Evolutionary conservation across 192 early-diverging fungal genomes (phyloP), one percentile per base, ranked within the genome.

Genomic region (Entrophospora sp.): DNA sequence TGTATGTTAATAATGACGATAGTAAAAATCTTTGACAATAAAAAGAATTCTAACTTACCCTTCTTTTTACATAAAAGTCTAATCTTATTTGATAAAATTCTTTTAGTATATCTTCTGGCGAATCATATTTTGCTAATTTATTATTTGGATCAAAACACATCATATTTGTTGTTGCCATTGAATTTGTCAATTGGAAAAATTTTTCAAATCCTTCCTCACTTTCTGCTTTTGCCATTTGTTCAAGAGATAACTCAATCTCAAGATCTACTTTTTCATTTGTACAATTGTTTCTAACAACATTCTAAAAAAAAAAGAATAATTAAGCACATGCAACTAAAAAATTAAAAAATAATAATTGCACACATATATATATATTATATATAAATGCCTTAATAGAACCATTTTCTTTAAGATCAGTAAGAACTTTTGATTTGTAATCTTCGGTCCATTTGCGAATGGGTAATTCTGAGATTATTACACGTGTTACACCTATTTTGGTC

Each of bases 111-210:
- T 90, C 85, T 61, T 90, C 84, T 3, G 91, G 78, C 0, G 72
- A 80, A 18, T 67, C 67, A 72, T 93, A 97, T 72, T 89, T 91
- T 58, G 83, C 80, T 55, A 99, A 83, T 7, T 90, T 85, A 20
- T 91, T 92, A 28, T 92, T 76, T 20, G 79, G 75, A 79, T 99
- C 92, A 71, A 96, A 96, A 73, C 92, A 95, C 4, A 96, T 92
- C 82, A 99, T 85, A 73, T 99, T 99, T 18, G 83, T 82, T 0
- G 91, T 95, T 4, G 85, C 68, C 36, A 99, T 79, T 20, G 80
- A 75, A 9, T 79, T 75, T 12, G 75, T 72, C 7, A 95, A 71
- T 74, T 92, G 93, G 71, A 99, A 92, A 34, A 75, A 72, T 61
- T 90, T 92, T 56, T 90, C 86, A 18, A 97, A 68, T 1, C 93